These are phyloP conservation scores for Helicocarpus griseus DNA, from an alignment of 2,329 filamentous ascomycete genomes.

Conservation along the genomic window DNA sequence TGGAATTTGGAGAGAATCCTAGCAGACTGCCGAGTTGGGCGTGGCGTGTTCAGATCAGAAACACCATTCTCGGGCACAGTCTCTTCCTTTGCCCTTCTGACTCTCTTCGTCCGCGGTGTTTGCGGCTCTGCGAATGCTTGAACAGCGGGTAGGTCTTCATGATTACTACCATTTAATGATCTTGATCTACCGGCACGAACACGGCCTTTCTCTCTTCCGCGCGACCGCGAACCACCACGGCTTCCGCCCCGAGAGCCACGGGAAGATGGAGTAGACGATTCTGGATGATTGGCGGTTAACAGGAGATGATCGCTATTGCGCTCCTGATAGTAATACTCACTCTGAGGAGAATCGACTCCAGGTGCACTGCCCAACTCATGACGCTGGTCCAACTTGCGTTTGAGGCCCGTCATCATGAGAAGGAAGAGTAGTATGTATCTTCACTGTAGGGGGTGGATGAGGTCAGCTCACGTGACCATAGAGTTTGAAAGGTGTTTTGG, in stretches of 20 bases:
- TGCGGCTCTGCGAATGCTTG: background rate
- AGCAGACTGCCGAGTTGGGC: constrained; percentile 11
- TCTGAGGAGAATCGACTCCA: background rate
- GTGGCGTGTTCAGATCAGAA: background rate
- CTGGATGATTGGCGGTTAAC: background rate
- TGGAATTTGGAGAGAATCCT: constrained; percentile 10
- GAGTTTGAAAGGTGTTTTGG: background rate
- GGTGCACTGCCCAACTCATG: constrained; percentile 1
- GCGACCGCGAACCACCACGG: background rate
- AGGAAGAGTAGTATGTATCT: background rate
- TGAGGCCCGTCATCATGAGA: constrained; percentile 1
- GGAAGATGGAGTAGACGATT: background rate
- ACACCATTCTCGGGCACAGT: background rate
- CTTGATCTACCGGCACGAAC: background rate
- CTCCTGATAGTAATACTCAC: constrained; percentile 3
- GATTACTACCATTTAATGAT: background rate
- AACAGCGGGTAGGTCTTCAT: background rate
- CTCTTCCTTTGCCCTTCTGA: background rate
- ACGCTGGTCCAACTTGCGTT: constrained; percentile 2
- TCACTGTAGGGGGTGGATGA: background rate
- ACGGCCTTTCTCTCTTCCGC: background rate
- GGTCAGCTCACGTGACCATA: constrained; percentile 1
- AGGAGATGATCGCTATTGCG: background rate
- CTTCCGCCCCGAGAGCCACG: background rate
- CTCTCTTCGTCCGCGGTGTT: constrained; percentile 1